Conservation (phyloP, 2,329 filamentous ascomycete genomes). For the Biscogniauxia marginata region DNA sequence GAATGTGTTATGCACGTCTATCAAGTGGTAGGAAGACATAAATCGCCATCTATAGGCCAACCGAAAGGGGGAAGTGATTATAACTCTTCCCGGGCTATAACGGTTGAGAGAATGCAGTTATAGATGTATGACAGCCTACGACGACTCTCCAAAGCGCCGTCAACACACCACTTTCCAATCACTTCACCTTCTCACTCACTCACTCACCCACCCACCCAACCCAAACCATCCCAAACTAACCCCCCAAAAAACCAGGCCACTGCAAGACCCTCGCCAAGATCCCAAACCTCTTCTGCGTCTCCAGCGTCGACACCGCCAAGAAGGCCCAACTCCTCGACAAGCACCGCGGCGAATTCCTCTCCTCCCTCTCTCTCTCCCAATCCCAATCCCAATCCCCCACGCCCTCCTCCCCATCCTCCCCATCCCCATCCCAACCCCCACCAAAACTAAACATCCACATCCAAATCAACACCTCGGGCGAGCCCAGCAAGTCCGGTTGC, state of each 20-base stretch:
- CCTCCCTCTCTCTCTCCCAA: constrained; percentile 26
- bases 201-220: background rate
- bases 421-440: constrained; percentile 30
- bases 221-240: constrained; percentile 2
- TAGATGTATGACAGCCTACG: too few species aligned
- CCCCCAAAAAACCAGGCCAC: constrained; percentile 61
- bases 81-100: too few species aligned
- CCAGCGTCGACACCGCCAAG: constrained; percentile 82
- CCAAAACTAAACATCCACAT: constrained; percentile 71
- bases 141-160: too few species aligned
- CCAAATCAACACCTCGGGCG: constrained; percentile 93
- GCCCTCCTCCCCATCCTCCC: constrained; percentile 20
- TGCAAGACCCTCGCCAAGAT: constrained; percentile 85
- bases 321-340: constrained; percentile 83
- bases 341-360: constrained; percentile 61
- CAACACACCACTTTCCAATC: too few species aligned
- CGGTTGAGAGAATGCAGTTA: too few species aligned
- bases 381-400: constrained; percentile 32
- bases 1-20: background rate
- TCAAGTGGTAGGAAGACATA: background rate
- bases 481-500: constrained; percentile 81
- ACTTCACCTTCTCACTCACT: too few species aligned
- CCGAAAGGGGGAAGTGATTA: too few species aligned
- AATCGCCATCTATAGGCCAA: too few species aligned
- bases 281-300: constrained; percentile 87